Evolutionary conservation across 2,329 filamentous ascomycete species (phyloP), one percentile per base, ranked within the genome.

Genomic region (Hymenoscyphus scutula): DNA sequence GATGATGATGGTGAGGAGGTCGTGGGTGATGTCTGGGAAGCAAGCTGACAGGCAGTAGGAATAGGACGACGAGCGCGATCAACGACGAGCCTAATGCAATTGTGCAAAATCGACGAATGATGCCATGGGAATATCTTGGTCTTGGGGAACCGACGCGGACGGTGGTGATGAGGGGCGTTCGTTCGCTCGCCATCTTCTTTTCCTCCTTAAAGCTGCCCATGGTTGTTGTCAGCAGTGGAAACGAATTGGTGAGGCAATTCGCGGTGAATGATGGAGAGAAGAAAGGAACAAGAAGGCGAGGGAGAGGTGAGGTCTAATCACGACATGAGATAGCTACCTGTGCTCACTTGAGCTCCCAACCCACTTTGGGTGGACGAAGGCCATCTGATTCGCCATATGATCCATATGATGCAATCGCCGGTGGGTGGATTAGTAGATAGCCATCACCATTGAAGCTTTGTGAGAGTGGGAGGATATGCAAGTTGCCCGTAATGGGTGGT

Each of bases 101-200:
- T 51, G 85, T 89, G 73, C 86, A 90, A 74, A 89, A 85, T 62
- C 87, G 84, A 58, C 88, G 86, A 54, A 87, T 74, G 30, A 81
- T 82, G 67, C 83, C 80, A 68, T 89, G 85, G 53, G 79, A 79
- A 70, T 87, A 87, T 68, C 86, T 79, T 66, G 76, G 79, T 69
- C 79, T 79, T 64, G 79, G 78, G 65, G 82, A 74, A 63, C 79
- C 80, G 68, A 88, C 79, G 19, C 73, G 81, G 63, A 90, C 84
- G 58, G 83, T 86, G 70, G 86, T 81, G 65, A 91, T 82, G 69
- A 92, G 81, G 62, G 89, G 89, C 58, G 87, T 89, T 62, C 79
- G 80, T 78, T 91, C 73, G 56, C 69, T 65, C 53, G 30, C 61
- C 56, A 65, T 62, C 72, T 71, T 73, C 65, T 70, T 71, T 37